These are phyloP conservation scores for Hypoxylon sp. DNA, from an alignment of 2,329 filamentous ascomycete species.

Conservation along the genomic window DNA sequence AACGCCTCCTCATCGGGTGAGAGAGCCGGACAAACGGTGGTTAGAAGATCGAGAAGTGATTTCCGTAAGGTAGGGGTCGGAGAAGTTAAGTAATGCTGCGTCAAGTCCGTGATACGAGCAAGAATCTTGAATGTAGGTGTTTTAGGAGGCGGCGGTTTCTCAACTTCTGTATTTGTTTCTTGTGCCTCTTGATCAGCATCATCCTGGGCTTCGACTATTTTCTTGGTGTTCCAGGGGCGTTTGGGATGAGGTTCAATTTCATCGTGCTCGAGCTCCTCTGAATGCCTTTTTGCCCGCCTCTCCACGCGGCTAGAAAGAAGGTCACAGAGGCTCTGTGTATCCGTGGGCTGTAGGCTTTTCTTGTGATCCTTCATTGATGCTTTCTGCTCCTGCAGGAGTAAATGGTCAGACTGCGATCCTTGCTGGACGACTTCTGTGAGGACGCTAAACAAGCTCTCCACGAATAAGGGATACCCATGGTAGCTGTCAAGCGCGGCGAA, in stretches of 20 bases:
- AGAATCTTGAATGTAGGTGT: slow-evolving; percentile 86
- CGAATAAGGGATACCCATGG: slow-evolving; percentile 89
- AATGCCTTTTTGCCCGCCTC: slow-evolving; percentile 50
- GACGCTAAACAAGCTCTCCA: slow-evolving; percentile 86
- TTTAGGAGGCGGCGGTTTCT: slow-evolving; percentile 72
- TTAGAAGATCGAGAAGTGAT: slow-evolving; percentile 81
- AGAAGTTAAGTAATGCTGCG: slow-evolving; percentile 91
- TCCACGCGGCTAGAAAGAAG: slow-evolving; percentile 75
- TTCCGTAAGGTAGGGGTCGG: slow-evolving; percentile 82
- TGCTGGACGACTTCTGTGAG: slow-evolving; percentile 86
- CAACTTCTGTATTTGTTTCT: slow-evolving; percentile 51
- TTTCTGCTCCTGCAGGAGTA: slow-evolving; percentile 60
- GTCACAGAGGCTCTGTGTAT: slow-evolving; percentile 60
- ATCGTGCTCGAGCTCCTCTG: slow-evolving; percentile 52
- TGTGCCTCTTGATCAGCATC: slow-evolving; percentile 54
- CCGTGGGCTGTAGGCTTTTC: slow-evolving; percentile 53
- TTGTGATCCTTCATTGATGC: slow-evolving; percentile 56
- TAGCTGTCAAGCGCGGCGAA: slow-evolving; percentile 95
- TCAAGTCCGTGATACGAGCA: slow-evolving; percentile 82
- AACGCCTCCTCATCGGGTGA: slow-evolving; percentile 84
- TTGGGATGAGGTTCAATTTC: slow-evolving; percentile 52
- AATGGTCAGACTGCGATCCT: slow-evolving; percentile 71
- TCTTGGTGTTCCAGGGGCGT: slow-evolving; percentile 53
- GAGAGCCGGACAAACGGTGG: slow-evolving; percentile 78
- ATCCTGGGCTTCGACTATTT: slow-evolving; percentile 49